Percentiles rank a stretch among this genome's conserved stretches.
These are phyloP conservation scores for Fusarium tupiense DNA, from an alignment of 2,329 filamentous ascomycete species.

Conservation along the genomic window DNA sequence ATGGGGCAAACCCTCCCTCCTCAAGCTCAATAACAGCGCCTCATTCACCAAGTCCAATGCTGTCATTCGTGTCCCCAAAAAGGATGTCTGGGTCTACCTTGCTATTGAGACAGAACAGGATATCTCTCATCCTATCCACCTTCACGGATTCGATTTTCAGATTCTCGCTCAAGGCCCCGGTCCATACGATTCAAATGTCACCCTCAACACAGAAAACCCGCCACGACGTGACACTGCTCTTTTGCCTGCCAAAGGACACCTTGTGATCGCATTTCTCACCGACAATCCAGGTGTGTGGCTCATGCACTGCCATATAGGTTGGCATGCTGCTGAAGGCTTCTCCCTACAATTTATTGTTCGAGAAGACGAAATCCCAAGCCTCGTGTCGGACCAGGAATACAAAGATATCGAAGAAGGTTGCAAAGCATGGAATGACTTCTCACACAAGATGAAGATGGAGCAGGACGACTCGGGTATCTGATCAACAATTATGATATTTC, in stretches of 20 bases:
- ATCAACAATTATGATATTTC: not conserved
- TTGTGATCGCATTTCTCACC: conserved; percentile 60
- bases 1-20: conserved; percentile 46
- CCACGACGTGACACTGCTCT: conserved; percentile 63
- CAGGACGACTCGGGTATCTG: conserved; percentile 37
- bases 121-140: conserved; percentile 49
- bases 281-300: conserved; percentile 62
- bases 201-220: conserved; percentile 52
- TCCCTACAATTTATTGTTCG: conserved; percentile 38
- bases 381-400: conserved; percentile 26
- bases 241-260: conserved; percentile 55
- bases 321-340: conserved; percentile 40
- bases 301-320: conserved; percentile 60
- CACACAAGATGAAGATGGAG: conserved; percentile 16
- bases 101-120: conserved; percentile 40
- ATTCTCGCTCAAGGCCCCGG: conserved; percentile 43
- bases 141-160: conserved; percentile 51
- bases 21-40: conserved; percentile 32
- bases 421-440: conserved; percentile 25
- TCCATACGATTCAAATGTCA: conserved; percentile 33
- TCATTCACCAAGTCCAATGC: conserved; percentile 41
- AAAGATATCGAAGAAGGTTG: conserved; percentile 25
- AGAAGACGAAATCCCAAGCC: conserved; percentile 30
- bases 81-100: conserved; percentile 46
- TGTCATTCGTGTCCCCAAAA: conserved; percentile 43